phyloP scores from a whole-genome alignment of 2,329 filamentous ascomycete species.

The Metarhizium humberi region DNA sequence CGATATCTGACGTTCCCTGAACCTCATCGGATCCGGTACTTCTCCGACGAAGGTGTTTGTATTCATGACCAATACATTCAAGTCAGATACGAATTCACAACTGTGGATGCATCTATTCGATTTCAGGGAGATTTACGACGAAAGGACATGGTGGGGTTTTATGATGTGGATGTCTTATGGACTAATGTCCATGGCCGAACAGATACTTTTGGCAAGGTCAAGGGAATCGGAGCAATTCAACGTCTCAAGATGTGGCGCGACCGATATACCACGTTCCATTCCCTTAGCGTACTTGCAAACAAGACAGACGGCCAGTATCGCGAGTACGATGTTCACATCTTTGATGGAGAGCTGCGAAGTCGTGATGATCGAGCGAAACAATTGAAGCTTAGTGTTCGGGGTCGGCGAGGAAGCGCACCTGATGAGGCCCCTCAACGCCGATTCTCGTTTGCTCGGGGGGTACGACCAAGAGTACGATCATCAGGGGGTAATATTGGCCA shows the following conservation, averaged over 20 bases:
- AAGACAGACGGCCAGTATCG: conserved; percentile 35
- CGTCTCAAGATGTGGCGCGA: conserved; percentile 44
- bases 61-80: conserved; percentile 38
- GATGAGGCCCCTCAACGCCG: conserved; percentile 28
- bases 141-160: conserved; percentile 40
- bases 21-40: conserved; percentile 39
- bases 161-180: conserved; percentile 43
- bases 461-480: conserved; percentile 29
- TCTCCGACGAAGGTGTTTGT: conserved; percentile 33
- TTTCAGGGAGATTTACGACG: conserved; percentile 40
- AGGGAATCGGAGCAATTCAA: conserved; percentile 41
- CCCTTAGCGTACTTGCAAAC: conserved; percentile 38
- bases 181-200: conserved; percentile 39
- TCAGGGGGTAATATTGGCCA: conserved; percentile 12
- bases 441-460: conserved; percentile 33
- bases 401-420: conserved; percentile 30
- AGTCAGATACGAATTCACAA: conserved; percentile 42
- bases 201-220: conserved; percentile 39
- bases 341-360: conserved; percentile 36
- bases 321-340: conserved; percentile 38
- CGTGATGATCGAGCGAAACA: conserved; percentile 37
- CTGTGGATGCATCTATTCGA: conserved; percentile 34
- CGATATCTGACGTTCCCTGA: conserved; percentile 38
- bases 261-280: conserved; percentile 36
- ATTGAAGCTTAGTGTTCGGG: conserved; percentile 31